These are phyloP conservation scores for Clitopilus hobsonii DNA, from an alignment of 768 basidiomycete species.

Conservation along the genomic window DNA sequence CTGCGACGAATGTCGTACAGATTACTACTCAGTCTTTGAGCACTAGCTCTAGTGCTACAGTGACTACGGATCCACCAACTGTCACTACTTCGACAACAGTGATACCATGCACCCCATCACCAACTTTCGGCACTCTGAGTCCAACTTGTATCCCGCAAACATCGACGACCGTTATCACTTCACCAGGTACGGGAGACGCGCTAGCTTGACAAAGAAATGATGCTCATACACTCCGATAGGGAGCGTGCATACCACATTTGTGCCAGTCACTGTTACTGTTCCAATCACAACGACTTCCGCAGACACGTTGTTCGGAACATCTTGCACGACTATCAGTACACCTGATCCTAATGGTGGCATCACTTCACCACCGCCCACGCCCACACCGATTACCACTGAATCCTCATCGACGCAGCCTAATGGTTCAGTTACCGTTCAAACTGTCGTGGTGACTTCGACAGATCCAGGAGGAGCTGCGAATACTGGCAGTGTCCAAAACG, in stretches of 20 bases:
- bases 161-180: conserved; percentile 12
- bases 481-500: conserved; percentile 11
- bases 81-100: conserved; percentile 24
- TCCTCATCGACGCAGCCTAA: conserved; percentile 33
- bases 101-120: conserved; percentile 22
- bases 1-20: conserved; percentile 34
- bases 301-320: conserved; percentile 38
- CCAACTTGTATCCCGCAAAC: conserved; percentile 10
- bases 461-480: conserved; percentile 24
- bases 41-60: conserved; percentile 31
- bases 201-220: conserved; percentile 7
- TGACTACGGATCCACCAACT: conserved; percentile 23
- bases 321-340: conserved; percentile 19
- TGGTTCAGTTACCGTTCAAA: conserved; percentile 32
- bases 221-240: conserved; percentile 6
- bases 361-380: conserved; percentile 21
- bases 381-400: conserved; percentile 23
- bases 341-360: conserved; percentile 7
- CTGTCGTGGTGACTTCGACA: conserved; percentile 32
- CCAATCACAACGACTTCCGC: conserved; percentile 24
- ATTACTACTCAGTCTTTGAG: conserved; percentile 27
- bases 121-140: neutral
- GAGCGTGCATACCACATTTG: conserved; percentile 24
- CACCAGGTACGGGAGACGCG: conserved; percentile 20
- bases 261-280: conserved; percentile 35